These are phyloP conservation scores for Xylaria sp. DNA, from an alignment of 2,329 filamentous ascomycete genomes.

Conservation along the genomic window DNA sequence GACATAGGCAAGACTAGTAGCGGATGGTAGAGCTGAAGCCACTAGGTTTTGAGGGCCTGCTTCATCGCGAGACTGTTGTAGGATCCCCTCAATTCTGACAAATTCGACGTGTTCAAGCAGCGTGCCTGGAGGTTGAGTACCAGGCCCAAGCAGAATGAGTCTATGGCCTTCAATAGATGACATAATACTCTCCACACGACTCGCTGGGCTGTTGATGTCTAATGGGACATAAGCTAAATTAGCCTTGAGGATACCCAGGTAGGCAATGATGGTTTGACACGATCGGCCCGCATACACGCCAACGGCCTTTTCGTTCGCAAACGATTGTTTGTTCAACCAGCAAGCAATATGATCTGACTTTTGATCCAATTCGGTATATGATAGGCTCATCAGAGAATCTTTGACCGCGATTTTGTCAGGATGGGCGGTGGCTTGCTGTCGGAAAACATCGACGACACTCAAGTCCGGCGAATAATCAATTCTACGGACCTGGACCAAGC, in stretches of 20 bases:
- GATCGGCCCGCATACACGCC: background rate
- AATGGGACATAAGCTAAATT: conserved; percentile 21
- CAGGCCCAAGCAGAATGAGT: conserved; percentile 6
- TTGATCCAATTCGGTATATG: background rate
- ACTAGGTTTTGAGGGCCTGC: background rate
- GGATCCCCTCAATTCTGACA: background rate
- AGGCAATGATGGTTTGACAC: conserved; percentile 7
- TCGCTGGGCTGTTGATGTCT: conserved; percentile 7
- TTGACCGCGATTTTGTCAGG: background rate
- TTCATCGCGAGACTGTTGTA: background rate
- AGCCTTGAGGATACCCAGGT: conserved; percentile 22
- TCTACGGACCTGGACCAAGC: background rate
- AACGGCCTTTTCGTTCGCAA: background rate
- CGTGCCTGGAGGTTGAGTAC: background rate
- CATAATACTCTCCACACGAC: conserved; percentile 11
- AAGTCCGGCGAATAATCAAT: background rate
- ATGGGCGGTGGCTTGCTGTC: background rate
- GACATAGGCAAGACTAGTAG: conserved; percentile 22
- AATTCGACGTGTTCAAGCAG: background rate
- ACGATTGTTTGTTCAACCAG: background rate
- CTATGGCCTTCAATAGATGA: conserved; percentile 4
- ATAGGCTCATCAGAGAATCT: background rate
- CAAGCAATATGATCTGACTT: background rate
- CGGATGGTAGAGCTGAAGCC: background rate
- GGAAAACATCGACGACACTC: background rate